Base-by-base conservation (phyloP, 2,329 filamentous ascomycete genomes). In the Apiospora kogelbergensis region DNA sequence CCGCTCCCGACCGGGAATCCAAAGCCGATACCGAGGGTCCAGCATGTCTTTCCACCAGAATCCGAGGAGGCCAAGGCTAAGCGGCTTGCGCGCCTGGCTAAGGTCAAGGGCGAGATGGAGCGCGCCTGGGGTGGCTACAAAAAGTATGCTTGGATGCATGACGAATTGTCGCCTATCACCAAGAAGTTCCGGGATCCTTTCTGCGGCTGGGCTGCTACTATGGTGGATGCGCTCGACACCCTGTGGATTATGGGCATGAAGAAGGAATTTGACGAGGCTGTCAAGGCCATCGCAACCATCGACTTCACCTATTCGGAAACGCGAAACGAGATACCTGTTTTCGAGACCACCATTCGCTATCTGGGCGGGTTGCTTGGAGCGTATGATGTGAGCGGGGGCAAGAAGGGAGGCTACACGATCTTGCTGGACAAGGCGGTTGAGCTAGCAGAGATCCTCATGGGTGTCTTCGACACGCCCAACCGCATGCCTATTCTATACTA, bases 261-360 rank as follows among this genome's bases (percentile, higher is more conserved):
- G 69, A 81, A 87, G 0, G 90, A 93, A 69, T 93, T 93, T 74
- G 83, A 88, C 48, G 86, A 89, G 73, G 91, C 90, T 3, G 86
- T 91, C 4, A 78, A 84, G 60, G 88, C 87, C 26, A 76, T 79
- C 15, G 78, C 79, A 46, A 80, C 81, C 46, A 95, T 98, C 69
- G 94, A 98, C 79, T 98, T 98, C 74, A 96, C 93, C 2, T 91
- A 88, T 13, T 91, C 89, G 37, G 80, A 84, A 2, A 77, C 80
- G 17, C 84, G 90, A 65, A 78, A 81, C 45, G 88, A 92, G 64
- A 96, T 98, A 63, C 94, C 94, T n/a, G 86, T 97, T 9, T 98
- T 98, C 74, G 95, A 98, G 80, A 97, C 94, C 0, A 93, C 91
- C 13, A 98, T 98, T 76, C 89, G 95, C 66, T 97, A 98, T 75